These are phyloP conservation scores for Lichtheimia ornata DNA, from an alignment of 371 early-diverging fungal species.

Conservation along the genomic window DNA sequence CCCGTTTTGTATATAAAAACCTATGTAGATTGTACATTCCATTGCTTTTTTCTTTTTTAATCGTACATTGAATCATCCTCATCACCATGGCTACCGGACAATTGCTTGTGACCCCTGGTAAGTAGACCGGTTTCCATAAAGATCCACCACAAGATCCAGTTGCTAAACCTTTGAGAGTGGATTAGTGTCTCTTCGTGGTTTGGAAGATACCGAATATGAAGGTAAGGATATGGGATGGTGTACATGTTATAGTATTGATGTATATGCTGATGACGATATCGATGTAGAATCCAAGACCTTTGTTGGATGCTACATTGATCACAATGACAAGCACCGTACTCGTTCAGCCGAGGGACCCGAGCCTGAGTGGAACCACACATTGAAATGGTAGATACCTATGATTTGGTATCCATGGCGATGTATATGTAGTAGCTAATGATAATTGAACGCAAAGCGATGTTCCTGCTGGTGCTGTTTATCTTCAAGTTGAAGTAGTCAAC, in stretches of 20 bases:
- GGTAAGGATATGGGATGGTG: conserved; percentile 5
- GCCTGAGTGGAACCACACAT: conserved; percentile 36
- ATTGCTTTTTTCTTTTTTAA: conserved; percentile 3
- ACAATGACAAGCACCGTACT: conserved; percentile 44
- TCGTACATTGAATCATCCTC: background rate
- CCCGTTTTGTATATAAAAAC: background rate
- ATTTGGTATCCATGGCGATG: background rate
- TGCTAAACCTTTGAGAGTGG: background rate
- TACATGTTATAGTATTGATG: background rate
- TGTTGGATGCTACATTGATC: conserved; percentile 39
- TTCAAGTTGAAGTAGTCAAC: conserved; percentile 37
- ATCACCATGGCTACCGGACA: conserved; percentile 8
- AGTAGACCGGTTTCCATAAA: too few species aligned
- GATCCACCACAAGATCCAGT: too few species aligned
- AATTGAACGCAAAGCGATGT: conserved; percentile 20
- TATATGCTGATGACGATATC: background rate
- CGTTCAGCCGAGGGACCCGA: conserved; percentile 34
- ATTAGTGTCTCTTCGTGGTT: conserved; percentile 13
- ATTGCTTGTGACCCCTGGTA: conserved; percentile 7
- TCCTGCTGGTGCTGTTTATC: conserved; percentile 11
- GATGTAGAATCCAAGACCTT: conserved; percentile 29
- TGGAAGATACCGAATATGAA: conserved; percentile 13
- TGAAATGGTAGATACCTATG: conserved; percentile 23
- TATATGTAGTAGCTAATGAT: background rate
- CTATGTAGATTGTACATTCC: background rate